phyloP scores from a whole-genome alignment of 2,329 filamentous ascomycete species.

The Xylariaceae sp. region DNA sequence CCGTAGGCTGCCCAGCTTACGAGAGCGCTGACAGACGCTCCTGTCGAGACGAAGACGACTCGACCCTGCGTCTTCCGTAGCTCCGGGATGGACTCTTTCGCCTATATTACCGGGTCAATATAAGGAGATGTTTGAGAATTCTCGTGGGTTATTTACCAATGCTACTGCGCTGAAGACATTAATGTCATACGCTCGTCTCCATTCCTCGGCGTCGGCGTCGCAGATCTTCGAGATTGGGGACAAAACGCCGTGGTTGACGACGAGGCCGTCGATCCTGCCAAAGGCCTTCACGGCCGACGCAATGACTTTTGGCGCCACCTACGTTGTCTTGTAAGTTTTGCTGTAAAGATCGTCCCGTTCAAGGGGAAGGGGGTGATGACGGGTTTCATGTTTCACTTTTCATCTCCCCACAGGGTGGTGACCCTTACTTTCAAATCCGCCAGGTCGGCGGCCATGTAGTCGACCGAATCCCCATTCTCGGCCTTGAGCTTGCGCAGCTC shows the following conservation, averaged over 20 bases:
- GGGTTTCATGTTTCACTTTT: too few species aligned
- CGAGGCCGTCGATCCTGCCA: constrained; percentile 69
- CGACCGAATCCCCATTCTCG: constrained; percentile 48
- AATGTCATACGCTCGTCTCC: constrained; percentile 69
- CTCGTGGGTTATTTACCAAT: constrained; percentile 58
- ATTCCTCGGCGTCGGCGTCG: constrained; percentile 64
- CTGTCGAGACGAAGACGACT: constrained; percentile 74
- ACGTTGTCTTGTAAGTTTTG: background rate
- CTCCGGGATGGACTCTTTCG: constrained; percentile 62
- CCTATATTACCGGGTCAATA: constrained; percentile 41
- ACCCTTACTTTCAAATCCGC: constrained; percentile 42
- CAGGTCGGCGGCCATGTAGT: constrained; percentile 52
- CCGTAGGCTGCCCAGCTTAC: constrained; percentile 76
- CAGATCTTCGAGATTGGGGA: constrained; percentile 67
- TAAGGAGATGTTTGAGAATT: background rate
- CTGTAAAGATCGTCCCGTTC: background rate
- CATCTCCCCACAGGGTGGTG: background rate
- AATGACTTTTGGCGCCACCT: constrained; percentile 58
- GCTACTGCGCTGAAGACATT: constrained; percentile 83
- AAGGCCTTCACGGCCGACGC: constrained; percentile 62
- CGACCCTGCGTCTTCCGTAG: constrained; percentile 64
- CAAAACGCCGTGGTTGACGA: constrained; percentile 83
- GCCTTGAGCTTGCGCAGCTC: constrained; percentile 46
- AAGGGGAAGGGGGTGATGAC: background rate
- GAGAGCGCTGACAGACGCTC: constrained; percentile 63